Percentiles rank a stretch among this genome's conserved stretches.
These are phyloP conservation scores for Aeschynomene evenia DNA, from an alignment of 306 rosid species.

Conservation along the genomic window DNA sequence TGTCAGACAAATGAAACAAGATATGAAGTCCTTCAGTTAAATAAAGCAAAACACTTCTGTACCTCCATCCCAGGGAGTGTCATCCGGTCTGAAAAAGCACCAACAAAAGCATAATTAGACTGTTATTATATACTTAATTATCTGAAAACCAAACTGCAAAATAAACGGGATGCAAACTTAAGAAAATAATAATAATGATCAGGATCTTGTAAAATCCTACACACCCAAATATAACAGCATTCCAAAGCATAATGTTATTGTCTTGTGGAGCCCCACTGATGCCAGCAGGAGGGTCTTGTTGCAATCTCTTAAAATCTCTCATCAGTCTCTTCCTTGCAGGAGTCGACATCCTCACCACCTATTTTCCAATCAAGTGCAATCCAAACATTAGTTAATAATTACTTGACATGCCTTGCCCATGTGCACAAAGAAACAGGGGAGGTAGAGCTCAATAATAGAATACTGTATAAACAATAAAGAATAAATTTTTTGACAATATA, in stretches of 20 bases:
- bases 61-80: constrained; percentile 99
- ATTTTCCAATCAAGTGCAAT: constrained; percentile 27
- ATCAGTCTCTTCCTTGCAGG: constrained; percentile 90
- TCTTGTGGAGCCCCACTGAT: constrained; percentile 97
- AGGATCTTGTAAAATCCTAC: constrained; percentile 14
- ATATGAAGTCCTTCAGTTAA: constrained; percentile 11
- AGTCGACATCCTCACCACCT: constrained; percentile 90
- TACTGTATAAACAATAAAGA: not conserved
- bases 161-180: not conserved
- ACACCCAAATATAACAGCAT: constrained; percentile 96
- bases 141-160: constrained; percentile 22
- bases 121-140: not conserved
- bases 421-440: not conserved
- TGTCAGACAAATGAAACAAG: not conserved
- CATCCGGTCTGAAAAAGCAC: constrained; percentile 79
- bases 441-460: not conserved
- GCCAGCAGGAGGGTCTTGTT: constrained; percentile 93
- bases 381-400: constrained; percentile 5
- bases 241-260: constrained; percentile 95
- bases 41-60: constrained; percentile 27
- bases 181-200: not conserved
- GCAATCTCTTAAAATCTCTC: constrained; percentile 96
- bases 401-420: not conserved
- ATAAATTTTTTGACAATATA: not conserved
- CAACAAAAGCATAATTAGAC: constrained; percentile 27